These are phyloP conservation scores for Diaporthe nobilis DNA, from an alignment of 2,329 filamentous ascomycete species.

Conservation along the genomic window DNA sequence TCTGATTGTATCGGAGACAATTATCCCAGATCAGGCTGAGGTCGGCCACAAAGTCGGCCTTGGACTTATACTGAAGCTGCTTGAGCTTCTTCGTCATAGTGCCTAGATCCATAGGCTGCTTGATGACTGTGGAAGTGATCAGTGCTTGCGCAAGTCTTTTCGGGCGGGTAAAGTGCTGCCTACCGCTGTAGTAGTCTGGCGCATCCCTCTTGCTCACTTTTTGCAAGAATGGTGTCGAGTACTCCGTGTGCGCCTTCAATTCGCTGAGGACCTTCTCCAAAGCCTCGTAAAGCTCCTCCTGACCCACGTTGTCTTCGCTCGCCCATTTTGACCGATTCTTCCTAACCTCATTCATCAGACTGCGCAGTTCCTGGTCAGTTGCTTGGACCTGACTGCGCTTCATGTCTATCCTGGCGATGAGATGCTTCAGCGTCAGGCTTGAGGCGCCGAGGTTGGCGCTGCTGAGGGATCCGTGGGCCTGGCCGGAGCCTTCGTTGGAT, in stretches of 20 bases:
- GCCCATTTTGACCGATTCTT: constrained; percentile 99
- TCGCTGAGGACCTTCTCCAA: constrained; percentile 97
- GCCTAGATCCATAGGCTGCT: constrained; percentile 97
- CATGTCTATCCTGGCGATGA: constrained; percentile 95
- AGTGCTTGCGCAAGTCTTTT: constrained; percentile 42
- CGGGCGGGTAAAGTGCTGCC: constrained; percentile 52
- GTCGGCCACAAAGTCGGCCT: constrained; percentile 94
- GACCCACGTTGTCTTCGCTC: constrained; percentile 95
- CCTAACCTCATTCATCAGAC: constrained; percentile 95
- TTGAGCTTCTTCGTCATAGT: constrained; percentile 99
- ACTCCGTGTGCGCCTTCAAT: constrained; percentile 96
- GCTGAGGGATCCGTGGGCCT: constrained; percentile 89
- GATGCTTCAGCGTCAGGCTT: constrained; percentile 94
- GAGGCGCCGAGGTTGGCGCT: constrained; percentile 96
- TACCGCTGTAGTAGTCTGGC: constrained; percentile 93
- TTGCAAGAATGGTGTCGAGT: constrained; percentile 95
- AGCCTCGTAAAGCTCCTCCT: constrained; percentile 97
- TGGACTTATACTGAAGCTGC: constrained; percentile 83
- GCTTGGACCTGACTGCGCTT: constrained; percentile 92
- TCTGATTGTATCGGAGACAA: constrained; percentile 94
- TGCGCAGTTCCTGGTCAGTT: constrained; percentile 91
- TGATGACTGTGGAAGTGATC: constrained; percentile 76
- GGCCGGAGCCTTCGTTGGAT: constrained; percentile 64
- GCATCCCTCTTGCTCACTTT: constrained; percentile 97
- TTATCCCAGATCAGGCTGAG: constrained; percentile 97